Base-by-base conservation (phyloP, 2,329 filamentous ascomycete genomes). In the Alternaria conjuncta region DNA sequence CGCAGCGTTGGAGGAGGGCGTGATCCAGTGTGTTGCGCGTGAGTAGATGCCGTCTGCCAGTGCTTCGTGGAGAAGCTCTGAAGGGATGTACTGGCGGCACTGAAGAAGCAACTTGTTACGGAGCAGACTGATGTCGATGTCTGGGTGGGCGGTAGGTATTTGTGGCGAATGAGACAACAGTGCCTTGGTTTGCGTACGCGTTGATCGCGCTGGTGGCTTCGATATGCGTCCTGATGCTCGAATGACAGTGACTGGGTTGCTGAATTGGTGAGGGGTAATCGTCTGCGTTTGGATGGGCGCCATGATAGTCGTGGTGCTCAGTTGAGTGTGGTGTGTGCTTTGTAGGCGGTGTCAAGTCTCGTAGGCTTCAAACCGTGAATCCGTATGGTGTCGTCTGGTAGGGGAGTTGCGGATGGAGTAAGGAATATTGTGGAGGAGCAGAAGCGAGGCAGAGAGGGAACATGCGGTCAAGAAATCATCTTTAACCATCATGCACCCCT, bases 241-340 rank as follows among this genome's bases (percentile, higher is more conserved):
- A 26, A 73, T 62, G 45, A 72, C 67, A 57, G 66, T 68, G 56
- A 66, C 56, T 32, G 69, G 68, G 61, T 63, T 74, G 63, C 59
- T 57, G 61, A 71, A 66, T 28, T 69, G 66, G 60, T 65, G 66
- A 53, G 66, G 63, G 46, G 66, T 64, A 49, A 72, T 71, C n/a
- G 70, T 73, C 56, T 73, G 71, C n/a, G 70, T 73, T 57, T 72
- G 70, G 26, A 71, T 66, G n/a, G 70, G 69, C 28, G 70, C 70
- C 71, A 73, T 73, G 61, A 49, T 58, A 15, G 49, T 30, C 6
- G 47, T 55, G 53, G 21, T n/a, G n/a, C 28, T 55, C 30, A 36
- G 43, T 47, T 49, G 12, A 28, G 32, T 23, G 18, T 20, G 21
- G 15, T 44, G 23, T 20, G 23, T 58, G 23, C 30, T 26, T n/a